These are phyloP conservation scores for Solanum piurae DNA, from an alignment of 257 asterid species.

Conservation along the genomic window DNA sequence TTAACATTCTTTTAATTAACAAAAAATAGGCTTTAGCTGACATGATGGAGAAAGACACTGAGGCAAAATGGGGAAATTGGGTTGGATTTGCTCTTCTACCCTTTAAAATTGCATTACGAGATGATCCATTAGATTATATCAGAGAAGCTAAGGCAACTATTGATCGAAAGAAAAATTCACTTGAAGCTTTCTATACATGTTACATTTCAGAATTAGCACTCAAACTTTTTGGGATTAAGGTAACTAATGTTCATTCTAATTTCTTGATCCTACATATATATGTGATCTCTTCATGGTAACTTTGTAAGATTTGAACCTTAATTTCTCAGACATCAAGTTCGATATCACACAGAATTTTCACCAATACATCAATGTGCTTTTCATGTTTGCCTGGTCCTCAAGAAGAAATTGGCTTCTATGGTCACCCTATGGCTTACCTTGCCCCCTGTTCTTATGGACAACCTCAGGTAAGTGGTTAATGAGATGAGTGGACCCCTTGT, in stretches of 20 bases:
- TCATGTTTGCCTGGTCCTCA: conserved; percentile 25
- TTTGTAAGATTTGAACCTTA: neutral
- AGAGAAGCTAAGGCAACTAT: conserved; percentile 19
- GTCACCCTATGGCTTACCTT: conserved; percentile 18
- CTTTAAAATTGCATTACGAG: conserved; percentile 11
- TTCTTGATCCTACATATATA: too few relatives aligned
- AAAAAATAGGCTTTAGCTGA: conserved; percentile 16
- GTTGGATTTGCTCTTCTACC: conserved; percentile 20
- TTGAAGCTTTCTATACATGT: conserved; percentile 18
- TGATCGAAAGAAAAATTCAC: conserved; percentile 18
- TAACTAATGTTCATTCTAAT: neutral
- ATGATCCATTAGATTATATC: conserved; percentile 26
- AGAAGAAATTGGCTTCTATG: conserved; percentile 24
- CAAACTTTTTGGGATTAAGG: conserved; percentile 25
- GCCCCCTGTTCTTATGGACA: conserved; percentile 27
- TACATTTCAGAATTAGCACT: conserved; percentile 11
- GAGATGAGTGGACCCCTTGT: too few relatives aligned
- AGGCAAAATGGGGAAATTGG: conserved; percentile 21
- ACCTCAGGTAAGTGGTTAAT: conserved; percentile 15
- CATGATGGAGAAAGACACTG: conserved; percentile 19
- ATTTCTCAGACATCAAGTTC: conserved; percentile 9
- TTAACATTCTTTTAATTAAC: neutral
- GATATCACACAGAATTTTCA: conserved; percentile 10
- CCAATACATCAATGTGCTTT: conserved; percentile 19
- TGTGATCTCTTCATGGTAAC: neutral